Evolutionary conservation across 768 basidiomycete species (phyloP).

Genomic region (Phaeolepiota aurea): DNA sequence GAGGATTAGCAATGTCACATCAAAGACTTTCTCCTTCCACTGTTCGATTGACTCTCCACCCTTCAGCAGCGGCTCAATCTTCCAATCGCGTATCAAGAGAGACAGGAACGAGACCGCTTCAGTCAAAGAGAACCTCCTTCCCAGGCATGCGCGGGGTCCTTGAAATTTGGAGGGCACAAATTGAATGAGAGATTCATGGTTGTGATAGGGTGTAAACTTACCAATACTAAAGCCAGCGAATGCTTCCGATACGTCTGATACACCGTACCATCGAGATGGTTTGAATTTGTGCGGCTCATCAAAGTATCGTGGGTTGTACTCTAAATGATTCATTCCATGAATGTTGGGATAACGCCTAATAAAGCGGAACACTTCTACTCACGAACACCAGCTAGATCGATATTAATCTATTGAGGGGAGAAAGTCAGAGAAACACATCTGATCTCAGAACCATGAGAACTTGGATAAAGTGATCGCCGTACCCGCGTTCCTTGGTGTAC

Average conservation of each 20-base stretch:
- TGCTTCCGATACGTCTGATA: conserved; percentile 29
- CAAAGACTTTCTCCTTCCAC: too few relatives aligned
- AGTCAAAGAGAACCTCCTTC: too few relatives aligned
- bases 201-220: too few relatives aligned
- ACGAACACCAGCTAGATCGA: conserved; percentile 45
- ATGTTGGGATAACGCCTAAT: background rate
- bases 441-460: background rate
- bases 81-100: too few relatives aligned
- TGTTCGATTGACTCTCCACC: too few relatives aligned
- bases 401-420: conserved; percentile 26
- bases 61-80: too few relatives aligned
- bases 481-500: conserved; percentile 20
- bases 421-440: background rate
- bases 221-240: conserved; percentile 42
- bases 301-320: conserved; percentile 43
- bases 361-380: conserved; percentile 17
- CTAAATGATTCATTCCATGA: conserved; percentile 21
- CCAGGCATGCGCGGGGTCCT: too few relatives aligned
- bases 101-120: too few relatives aligned
- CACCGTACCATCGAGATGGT: conserved; percentile 42
- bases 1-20: too few relatives aligned
- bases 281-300: conserved; percentile 37
- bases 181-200: too few relatives aligned
- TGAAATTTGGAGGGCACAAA: too few relatives aligned
- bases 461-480: conserved; percentile 20